These are phyloP conservation scores for Metschnikowia picachoensis DNA, from an alignment of 805 yeast species.

Conservation along the genomic window DNA sequence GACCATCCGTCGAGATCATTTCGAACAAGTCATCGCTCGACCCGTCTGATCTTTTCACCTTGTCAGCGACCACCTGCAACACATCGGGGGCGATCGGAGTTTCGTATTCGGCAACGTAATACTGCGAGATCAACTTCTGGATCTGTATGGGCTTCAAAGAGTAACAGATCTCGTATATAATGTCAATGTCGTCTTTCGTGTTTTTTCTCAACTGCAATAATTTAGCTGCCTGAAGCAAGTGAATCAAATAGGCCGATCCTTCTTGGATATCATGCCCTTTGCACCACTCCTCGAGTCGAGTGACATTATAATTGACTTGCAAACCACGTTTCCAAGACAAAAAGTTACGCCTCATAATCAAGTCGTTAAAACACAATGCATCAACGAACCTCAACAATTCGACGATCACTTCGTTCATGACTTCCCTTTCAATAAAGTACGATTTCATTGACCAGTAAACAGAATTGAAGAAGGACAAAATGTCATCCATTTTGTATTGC, in stretches of 20 bases:
- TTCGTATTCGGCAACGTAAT: slow-evolving; percentile 91
- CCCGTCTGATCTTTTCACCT: slow-evolving; percentile 59
- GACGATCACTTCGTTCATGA: slow-evolving; percentile 75
- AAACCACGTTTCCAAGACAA: slow-evolving; percentile 97
- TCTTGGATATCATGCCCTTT: slow-evolving; percentile 88
- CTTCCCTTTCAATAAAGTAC: slow-evolving; percentile 80
- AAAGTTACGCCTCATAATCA: slow-evolving; percentile 91
- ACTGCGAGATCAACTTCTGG: slow-evolving; percentile 85
- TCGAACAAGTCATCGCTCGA: slow-evolving; percentile 63
- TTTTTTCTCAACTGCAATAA: slow-evolving; percentile 87
- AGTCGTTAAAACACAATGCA: slow-evolving; percentile 90
- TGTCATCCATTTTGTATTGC: slow-evolving; percentile 90
- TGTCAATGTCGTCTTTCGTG: slow-evolving; percentile 83
- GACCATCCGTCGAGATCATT: slow-evolving; percentile 64
- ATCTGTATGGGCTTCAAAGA: slow-evolving; percentile 92
- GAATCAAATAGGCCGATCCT: slow-evolving; percentile 78
- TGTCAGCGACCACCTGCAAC: slow-evolving; percentile 74
- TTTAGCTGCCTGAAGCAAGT: slow-evolving; percentile 89
- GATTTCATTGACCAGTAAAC: slow-evolving; percentile 92
- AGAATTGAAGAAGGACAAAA: slow-evolving; percentile 81
- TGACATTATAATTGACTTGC: slow-evolving; percentile 93
- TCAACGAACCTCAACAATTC: slow-evolving; percentile 85
- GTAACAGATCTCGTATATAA: slow-evolving; percentile 92
- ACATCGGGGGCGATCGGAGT: slow-evolving; percentile 83
- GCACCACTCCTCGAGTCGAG: slow-evolving; percentile 98